phyloP scores from a whole-genome alignment of 2,329 filamentous ascomycete species.

The Botrytis deweyae region DNA sequence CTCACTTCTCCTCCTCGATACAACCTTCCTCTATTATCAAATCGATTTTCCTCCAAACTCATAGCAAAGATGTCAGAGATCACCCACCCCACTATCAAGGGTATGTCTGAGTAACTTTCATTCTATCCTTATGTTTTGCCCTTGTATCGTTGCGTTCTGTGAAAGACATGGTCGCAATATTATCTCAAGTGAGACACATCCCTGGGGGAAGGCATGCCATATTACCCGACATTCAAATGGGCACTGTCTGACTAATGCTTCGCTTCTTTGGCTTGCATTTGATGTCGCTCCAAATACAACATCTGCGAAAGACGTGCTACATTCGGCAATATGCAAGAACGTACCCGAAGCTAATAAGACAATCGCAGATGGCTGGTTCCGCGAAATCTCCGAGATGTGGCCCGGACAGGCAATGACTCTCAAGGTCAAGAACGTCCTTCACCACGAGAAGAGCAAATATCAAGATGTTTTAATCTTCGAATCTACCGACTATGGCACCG shows the following conservation, averaged over 20 bases:
- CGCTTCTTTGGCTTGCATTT: slow-evolving; percentile 11
- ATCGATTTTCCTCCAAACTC: slow-evolving; percentile 1
- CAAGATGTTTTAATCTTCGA: slow-evolving; percentile 99
- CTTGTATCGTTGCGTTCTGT: neutral
- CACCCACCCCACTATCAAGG: slow-evolving; percentile 57
- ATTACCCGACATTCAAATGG: neutral
- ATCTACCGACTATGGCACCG: slow-evolving; percentile 93
- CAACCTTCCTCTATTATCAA: neutral
- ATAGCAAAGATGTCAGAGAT: slow-evolving; percentile 50
- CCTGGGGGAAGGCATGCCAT: neutral
- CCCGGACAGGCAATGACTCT: slow-evolving; percentile 98
- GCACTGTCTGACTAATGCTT: neutral
- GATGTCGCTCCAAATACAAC: neutral
- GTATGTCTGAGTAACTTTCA: slow-evolving; percentile 43
- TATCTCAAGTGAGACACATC: slow-evolving; percentile 16
- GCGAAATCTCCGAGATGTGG: slow-evolving; percentile 99
- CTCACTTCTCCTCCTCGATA: neutral
- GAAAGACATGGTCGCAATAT: neutral
- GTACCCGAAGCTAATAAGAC: slow-evolving; percentile 24
- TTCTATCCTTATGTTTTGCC: neutral
- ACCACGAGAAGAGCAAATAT: slow-evolving; percentile 99
- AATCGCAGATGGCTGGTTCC: slow-evolving; percentile 94
- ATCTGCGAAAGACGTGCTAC: slow-evolving; percentile 14
- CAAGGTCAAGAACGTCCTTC: slow-evolving; percentile 94
- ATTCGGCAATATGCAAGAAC: slow-evolving; percentile 18